These are phyloP conservation scores for Penicillium subrubescens DNA, from an alignment of 495 filamentous ascomycete genomes.

Conservation along the genomic window DNA sequence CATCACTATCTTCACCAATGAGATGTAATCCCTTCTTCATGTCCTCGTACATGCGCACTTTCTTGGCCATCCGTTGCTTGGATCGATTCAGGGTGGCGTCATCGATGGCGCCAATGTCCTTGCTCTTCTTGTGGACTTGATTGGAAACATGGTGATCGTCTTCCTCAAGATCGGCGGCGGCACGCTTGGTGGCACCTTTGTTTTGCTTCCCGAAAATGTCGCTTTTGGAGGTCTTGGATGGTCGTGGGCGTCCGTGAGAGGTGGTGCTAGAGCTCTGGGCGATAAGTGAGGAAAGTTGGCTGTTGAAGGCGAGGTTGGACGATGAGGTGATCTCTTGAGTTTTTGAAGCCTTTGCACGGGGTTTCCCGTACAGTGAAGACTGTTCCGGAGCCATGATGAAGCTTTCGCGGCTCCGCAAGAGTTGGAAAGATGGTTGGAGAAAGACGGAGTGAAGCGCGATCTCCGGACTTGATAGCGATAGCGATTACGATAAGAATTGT, in stretches of 20 bases:
- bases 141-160: conserved; percentile 39
- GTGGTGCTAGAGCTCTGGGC: conserved; percentile 43
- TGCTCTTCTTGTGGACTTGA: conserved; percentile 40
- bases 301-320: conserved; percentile 76
- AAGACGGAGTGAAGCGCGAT: not conserved
- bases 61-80: conserved; percentile 80
- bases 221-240: conserved; percentile 63
- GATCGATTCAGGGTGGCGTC: conserved; percentile 56
- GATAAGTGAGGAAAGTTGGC: conserved; percentile 74
- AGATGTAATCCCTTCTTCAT: conserved; percentile 74
- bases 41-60: conserved; percentile 78
- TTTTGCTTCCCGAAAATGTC: conserved; percentile 74
- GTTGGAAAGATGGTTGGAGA: not conserved
- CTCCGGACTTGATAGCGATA: not conserved
- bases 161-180: conserved; percentile 50
- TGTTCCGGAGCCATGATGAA: conserved; percentile 22
- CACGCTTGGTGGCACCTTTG: conserved; percentile 68
- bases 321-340: conserved; percentile 65
- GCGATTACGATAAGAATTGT: conserved; percentile 1
- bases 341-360: conserved; percentile 52
- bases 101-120: conserved; percentile 47
- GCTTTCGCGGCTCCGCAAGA: not conserved
- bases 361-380: conserved; percentile 70
- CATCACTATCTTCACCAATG: conserved; percentile 37
- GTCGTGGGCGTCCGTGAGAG: conserved; percentile 60